Evolutionary conservation across 176 grass and related monocot species (phyloP), one percentile per base, ranked within the genome.

Genomic region (Chloris gayana): DNA sequence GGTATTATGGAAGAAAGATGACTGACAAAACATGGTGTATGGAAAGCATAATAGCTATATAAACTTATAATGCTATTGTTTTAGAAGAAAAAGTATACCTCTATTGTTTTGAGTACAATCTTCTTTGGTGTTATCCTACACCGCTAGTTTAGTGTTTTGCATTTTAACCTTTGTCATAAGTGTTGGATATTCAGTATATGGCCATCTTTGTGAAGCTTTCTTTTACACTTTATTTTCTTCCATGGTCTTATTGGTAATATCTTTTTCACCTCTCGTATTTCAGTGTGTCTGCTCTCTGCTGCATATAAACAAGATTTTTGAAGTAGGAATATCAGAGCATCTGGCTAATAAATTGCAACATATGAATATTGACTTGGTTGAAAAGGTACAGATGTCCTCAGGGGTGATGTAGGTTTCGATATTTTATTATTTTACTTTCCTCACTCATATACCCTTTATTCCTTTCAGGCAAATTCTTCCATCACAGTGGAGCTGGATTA

Each of bases 221-320:
- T 47, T 75, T 30, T 74, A 9, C 60, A 41, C 26, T 79, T 29
- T 14, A 59, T 24, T 33, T 46, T 63, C 80, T 53, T 58, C 45
- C 64, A 27, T 81, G 82, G 46, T 66, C 15, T 80, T 67, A 30
- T 41, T 78, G 32, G 25, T 87, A 64, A 63, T 70, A 67, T 70
- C 49, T 58, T 72, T 72, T n/a, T 1, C 35, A 44, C 37, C 70
- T 79, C 72, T 22, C n/a, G 70, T 49, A 24, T 64, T 64, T 80
- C 83, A 98, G 95, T 92, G 92, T 75, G 85, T 94, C 81, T 98
- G 92, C 85, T 88, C 95, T 69, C 80, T 98, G 30, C 71, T 98
- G 69, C 92, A 94, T 83, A 88, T 98, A 94, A 94, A 94, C 74
- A 92, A 98, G 83, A 94, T 94, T 69, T 91, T 98, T 59, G 90